Evolutionary conservation across 225 moss, liverwort and hornwort genomes (phyloP).

Genomic region (Sphagnum contortum): DNA sequence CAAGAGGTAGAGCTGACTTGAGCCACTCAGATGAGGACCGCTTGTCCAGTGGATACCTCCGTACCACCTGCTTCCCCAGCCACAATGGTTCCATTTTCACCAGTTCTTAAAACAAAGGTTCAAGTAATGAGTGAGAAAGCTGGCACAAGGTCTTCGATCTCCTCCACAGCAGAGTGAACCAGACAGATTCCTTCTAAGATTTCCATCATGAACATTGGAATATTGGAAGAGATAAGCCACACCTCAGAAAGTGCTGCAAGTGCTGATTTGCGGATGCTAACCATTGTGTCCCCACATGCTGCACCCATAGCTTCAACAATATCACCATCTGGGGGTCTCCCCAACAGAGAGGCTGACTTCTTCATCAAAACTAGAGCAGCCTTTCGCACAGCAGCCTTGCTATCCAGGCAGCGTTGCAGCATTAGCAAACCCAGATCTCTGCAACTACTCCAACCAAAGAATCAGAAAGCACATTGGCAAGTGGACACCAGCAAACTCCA

Average conservation of each 20-base stretch:
- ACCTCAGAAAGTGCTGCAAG: conserved; percentile 52
- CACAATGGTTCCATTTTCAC: neutral
- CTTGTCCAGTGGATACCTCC: conserved; percentile 35
- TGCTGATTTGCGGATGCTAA: conserved; percentile 48
- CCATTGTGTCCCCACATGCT: conserved; percentile 43
- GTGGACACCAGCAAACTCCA: too few relatives aligned
- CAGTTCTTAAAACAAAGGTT: too few relatives aligned
- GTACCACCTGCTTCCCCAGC: conserved; percentile 20
- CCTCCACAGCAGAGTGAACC: too few relatives aligned
- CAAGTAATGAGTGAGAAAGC: too few relatives aligned
- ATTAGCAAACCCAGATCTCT: conserved; percentile 46
- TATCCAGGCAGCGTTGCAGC: conserved; percentile 39
- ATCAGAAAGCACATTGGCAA: neutral
- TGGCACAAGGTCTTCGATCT: too few relatives aligned
- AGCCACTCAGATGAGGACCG: conserved; percentile 35
- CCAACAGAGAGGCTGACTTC: conserved; percentile 25
- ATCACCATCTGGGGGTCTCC: conserved; percentile 33
- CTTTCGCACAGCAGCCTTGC: conserved; percentile 44
- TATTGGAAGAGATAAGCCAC: neutral
- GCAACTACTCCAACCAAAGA: conserved; percentile 10
- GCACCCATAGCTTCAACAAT: conserved; percentile 35
- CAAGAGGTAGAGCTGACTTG: conserved; percentile 40
- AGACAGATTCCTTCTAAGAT: too few relatives aligned
- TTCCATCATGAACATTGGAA: too few relatives aligned
- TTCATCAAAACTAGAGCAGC: conserved; percentile 33